Evolutionary conservation across 2,329 filamentous ascomycete species (phyloP).

Genomic region (Ampelomyces quisqualis): DNA sequence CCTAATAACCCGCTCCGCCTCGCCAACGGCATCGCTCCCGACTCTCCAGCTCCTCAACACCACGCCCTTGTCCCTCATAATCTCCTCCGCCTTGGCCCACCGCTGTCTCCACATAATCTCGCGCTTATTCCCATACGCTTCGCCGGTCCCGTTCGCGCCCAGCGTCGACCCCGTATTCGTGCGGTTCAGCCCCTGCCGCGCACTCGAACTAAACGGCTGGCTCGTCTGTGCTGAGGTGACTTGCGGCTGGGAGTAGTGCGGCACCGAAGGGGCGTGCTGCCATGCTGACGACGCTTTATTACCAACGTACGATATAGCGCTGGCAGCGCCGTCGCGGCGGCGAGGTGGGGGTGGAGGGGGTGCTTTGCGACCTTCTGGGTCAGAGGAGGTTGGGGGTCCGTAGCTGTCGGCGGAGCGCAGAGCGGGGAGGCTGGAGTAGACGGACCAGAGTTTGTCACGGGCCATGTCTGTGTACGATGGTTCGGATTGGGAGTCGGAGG

Average conservation of each 20-base stretch:
- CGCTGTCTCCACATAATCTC: conserved; percentile 71
- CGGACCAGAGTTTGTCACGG: conserved; percentile 43
- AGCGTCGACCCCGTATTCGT: conserved; percentile 30
- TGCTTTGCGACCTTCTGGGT: conserved; percentile 15
- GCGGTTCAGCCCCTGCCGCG: conserved; percentile 26
- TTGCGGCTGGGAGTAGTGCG: conserved; percentile 29
- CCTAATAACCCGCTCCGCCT: conserved; percentile 66
- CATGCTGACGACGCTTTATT: conserved; percentile 41
- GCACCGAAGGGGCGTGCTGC: conserved; percentile 37
- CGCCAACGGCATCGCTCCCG: conserved; percentile 67
- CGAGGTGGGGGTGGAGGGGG: conserved; percentile 44
- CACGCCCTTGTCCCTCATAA: conserved; percentile 66
- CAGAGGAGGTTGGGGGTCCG: conserved; percentile 2
- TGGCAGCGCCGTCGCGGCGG: conserved; percentile 40
- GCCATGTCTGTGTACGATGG: conserved; percentile 43
- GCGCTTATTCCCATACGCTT: conserved; percentile 60
- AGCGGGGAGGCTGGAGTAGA: conserved; percentile 45
- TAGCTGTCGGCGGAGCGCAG: conserved; percentile 27
- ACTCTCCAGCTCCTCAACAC: conserved; percentile 71
- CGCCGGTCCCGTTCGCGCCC: conserved; percentile 18
- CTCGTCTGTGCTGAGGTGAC: conserved; percentile 16
- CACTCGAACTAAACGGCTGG: conserved; percentile 31
- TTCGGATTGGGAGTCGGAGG: conserved; percentile 18
- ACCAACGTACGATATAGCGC: conserved; percentile 42
- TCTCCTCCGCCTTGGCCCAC: conserved; percentile 63